phyloP scores from a whole-genome alignment of 23 red algal genomes.

The Agarophyton chilense region DNA sequence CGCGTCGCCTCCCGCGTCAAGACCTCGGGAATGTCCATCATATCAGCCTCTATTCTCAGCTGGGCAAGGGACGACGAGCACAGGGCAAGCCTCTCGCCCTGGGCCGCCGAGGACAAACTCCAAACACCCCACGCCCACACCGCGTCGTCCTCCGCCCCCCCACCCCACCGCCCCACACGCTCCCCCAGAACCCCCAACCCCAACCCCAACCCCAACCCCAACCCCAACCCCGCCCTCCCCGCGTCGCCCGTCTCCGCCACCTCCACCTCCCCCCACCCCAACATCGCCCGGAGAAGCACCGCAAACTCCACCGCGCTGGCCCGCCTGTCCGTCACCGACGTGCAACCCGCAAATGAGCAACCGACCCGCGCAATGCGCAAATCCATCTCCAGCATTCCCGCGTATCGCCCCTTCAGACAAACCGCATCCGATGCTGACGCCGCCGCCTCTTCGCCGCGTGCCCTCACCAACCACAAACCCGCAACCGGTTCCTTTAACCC shows the following conservation, averaged over 20 bases:
- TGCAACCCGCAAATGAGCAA: neutral
- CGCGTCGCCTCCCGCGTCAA: conserved; percentile 47
- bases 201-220: neutral
- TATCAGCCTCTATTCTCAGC: neutral
- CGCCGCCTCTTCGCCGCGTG: neutral
- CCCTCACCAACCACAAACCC: neutral
- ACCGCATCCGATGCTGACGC: neutral
- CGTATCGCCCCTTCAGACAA: neutral
- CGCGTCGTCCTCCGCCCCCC: too few species aligned
- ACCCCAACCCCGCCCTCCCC: neutral
- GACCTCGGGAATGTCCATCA: conserved; percentile 17
- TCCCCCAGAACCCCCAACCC: neutral
- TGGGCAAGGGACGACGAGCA: conserved; percentile 4
- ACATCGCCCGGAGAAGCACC: neutral
- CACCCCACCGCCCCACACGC: too few species aligned
- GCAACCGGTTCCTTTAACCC: neutral
- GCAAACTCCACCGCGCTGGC: neutral
- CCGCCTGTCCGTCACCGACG: neutral
- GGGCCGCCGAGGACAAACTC: neutral
- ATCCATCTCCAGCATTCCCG: neutral
- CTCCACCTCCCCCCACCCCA: neutral
- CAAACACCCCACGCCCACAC: too few species aligned
- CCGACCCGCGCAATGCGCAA: neutral
- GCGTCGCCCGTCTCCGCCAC: neutral
- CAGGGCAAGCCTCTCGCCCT: conserved; percentile 8